Conservation (phyloP, 2,329 filamentous ascomycete species). For the Aspergillus quadrilineatus region DNA sequence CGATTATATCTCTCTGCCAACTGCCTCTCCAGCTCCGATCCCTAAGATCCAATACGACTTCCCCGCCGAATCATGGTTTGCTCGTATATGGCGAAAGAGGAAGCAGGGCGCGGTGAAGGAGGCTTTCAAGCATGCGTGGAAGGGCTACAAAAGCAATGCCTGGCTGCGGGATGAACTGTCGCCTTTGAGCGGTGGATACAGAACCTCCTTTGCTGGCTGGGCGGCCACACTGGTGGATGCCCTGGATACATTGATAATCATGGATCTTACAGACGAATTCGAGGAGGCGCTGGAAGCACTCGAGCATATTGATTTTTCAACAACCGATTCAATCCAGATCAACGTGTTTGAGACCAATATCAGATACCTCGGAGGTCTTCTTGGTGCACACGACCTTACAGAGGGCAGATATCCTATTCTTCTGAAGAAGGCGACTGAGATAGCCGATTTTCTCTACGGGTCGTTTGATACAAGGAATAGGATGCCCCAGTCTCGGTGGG, state of each 20-base stretch:
- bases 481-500: conserved; percentile 81
- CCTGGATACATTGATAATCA: conserved; percentile 81
- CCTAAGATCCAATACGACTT: conserved; percentile 78
- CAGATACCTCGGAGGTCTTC: conserved; percentile 80
- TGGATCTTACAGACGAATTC: conserved; percentile 75
- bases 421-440: conserved; percentile 74
- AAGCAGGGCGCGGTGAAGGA: conserved; percentile 68
- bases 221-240: conserved; percentile 82
- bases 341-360: conserved; percentile 92
- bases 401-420: conserved; percentile 68
- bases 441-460: conserved; percentile 77
- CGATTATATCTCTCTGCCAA: conserved; percentile 69
- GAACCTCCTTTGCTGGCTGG: conserved; percentile 91
- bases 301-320: conserved; percentile 77
- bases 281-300: conserved; percentile 71
- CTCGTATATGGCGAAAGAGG: conserved; percentile 60
- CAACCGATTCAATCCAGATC: conserved; percentile 64
- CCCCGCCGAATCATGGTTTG: conserved; percentile 57
- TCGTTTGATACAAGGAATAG: conserved; percentile 90
- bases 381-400: conserved; percentile 84
- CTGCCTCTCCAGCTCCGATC: conserved; percentile 65
- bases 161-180: conserved; percentile 84
- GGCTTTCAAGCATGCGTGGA: conserved; percentile 77
- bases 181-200: conserved; percentile 66
- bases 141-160: conserved; percentile 75